Conservation (phyloP, 2,329 filamentous ascomycete genomes). For the Fusarium verrucosum region DNA sequence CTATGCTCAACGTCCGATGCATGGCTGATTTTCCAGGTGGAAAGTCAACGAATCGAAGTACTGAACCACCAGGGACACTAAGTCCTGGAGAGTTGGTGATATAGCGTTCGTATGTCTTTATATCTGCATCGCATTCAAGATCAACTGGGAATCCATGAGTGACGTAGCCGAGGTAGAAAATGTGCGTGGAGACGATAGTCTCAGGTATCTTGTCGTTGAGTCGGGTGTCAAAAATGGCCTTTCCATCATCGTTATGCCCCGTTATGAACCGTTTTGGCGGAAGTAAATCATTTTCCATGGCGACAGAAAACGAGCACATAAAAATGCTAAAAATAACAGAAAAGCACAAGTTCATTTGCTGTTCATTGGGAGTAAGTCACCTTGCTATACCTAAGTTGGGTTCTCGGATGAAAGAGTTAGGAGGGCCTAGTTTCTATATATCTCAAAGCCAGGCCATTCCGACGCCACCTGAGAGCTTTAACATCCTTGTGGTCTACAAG, state of each 20-base stretch:
- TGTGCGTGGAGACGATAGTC: slow-evolving; percentile 13
- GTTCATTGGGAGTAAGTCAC: neutral
- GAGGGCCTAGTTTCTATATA: neutral
- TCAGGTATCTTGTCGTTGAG: slow-evolving; percentile 23
- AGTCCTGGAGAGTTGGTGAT: slow-evolving; percentile 35
- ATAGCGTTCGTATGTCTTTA: slow-evolving; percentile 25
- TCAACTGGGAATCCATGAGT: slow-evolving; percentile 22
- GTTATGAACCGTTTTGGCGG: slow-evolving; percentile 36
- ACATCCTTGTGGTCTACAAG: neutral
- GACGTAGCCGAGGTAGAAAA: slow-evolving; percentile 35
- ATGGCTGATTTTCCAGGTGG: slow-evolving; percentile 46
- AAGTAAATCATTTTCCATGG: slow-evolving; percentile 26
- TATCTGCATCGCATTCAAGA: slow-evolving; percentile 21
- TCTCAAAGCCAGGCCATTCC: neutral
- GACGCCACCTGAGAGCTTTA: neutral
- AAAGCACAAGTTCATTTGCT: neutral
- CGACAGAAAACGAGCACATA: neutral
- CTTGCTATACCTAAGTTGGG: neutral
- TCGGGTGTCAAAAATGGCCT: slow-evolving; percentile 33
- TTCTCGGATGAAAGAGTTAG: neutral
- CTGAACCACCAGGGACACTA: slow-evolving; percentile 50
- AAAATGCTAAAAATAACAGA: neutral
- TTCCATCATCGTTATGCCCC: slow-evolving; percentile 28
- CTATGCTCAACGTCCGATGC: slow-evolving; percentile 63
- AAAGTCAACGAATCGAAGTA: slow-evolving; percentile 61